Base-by-base conservation (phyloP, 176 grass and related monocot species). In the Cenchrus americanus region DNA sequence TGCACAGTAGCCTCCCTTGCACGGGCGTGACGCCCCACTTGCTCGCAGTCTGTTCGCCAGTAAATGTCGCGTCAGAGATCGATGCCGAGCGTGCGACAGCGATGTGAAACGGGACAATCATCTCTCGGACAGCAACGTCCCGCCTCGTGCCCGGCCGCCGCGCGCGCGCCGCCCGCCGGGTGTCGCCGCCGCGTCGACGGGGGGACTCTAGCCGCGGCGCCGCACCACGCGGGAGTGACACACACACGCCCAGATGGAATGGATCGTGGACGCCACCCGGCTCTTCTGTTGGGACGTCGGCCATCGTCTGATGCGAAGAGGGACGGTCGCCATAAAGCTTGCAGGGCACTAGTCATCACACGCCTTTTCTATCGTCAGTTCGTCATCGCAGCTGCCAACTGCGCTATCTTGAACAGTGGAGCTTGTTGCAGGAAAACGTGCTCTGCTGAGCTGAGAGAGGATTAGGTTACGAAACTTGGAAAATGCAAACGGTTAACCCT, bases 31-130 rank as follows among this genome's bases (percentile, higher is more conserved):
- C 63, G 37, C 47, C 47, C 11, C 21, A 27, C 26, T 52, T 52
- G 4, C 22, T 37, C 19, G 55, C 75, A 19, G 21, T n/a, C 66
- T 63, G 77, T 69, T 85, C 13, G 17, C 6, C 62, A 6, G 78
- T 48, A 27, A 75, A 19, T 84, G 64, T 3, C 58, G 34, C 57
- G 88, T 82, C 66, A 48, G 66, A 27, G 32, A 8, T 55, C 2
- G 66, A 65, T 23, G 15, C 21, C 3, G 62, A 3, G 72, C 72
- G 88, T 86, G 87, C 83, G 73, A 73, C 73, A 72, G 18, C 21
- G 88, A 86, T 78, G 66, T 66, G 78, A 72, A 14, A 10, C 57
- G 66, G 73, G 47, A 18, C 83, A 86, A 72, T 90, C 78, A 78
- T 71, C 72, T 81, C 34, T 54, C 23, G 21, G 82, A 77, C 63